Evolutionary conservation across 2,329 filamentous ascomycete species (phyloP).

Genomic region (Fusarium guadeloupense): DNA sequence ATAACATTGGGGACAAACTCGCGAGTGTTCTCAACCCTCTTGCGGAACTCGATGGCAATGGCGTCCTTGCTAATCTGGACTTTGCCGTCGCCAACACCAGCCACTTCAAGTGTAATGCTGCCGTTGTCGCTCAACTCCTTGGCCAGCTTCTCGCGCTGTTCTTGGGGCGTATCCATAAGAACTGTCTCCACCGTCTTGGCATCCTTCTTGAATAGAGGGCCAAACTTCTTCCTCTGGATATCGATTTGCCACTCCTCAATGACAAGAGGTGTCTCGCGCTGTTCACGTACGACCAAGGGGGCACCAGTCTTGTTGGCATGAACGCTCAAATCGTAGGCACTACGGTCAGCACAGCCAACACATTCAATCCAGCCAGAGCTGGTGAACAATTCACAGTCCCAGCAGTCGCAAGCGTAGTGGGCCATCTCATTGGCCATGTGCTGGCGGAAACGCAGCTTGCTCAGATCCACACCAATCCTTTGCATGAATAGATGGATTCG

Average conservation of each 20-base stretch:
- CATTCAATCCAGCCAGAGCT: constrained; percentile 98
- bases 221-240: constrained; percentile 94
- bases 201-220: constrained; percentile 94
- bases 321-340: constrained; percentile 91
- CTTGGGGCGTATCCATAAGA: constrained; percentile 78
- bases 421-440: constrained; percentile 85
- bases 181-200: constrained; percentile 85
- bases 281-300: constrained; percentile 85
- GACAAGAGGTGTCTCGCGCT: constrained; percentile 77
- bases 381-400: constrained; percentile 93
- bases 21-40: constrained; percentile 81
- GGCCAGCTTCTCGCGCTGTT: constrained; percentile 81
- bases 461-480: constrained; percentile 85
- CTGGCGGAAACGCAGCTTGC: constrained; percentile 94
- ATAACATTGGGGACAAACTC: constrained; percentile 97
- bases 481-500: constrained; percentile 91
- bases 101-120: constrained; percentile 80
- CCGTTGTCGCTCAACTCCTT: constrained; percentile 77
- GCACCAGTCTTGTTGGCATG: constrained; percentile 93
- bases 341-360: constrained; percentile 94
- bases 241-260: constrained; percentile 90
- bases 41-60: constrained; percentile 84
- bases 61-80: constrained; percentile 83
- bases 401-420: constrained; percentile 96
- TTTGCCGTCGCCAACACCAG: constrained; percentile 72